Base-by-base conservation (phyloP, 2,329 filamentous ascomycete genomes). In the Pseudocercospora cruenta region DNA sequence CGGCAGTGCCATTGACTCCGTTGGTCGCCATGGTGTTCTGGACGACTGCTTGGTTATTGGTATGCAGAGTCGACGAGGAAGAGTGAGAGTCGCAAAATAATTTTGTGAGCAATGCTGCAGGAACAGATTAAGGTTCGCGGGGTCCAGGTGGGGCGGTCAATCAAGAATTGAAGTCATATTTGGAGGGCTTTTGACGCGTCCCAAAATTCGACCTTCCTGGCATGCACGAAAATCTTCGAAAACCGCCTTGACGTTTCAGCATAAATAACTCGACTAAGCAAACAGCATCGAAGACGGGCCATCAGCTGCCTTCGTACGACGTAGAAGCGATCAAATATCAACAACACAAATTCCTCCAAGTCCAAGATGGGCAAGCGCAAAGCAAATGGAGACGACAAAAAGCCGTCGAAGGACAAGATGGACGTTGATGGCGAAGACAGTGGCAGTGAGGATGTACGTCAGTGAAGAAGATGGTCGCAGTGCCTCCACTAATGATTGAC, bases 361-460 rank as follows among this genome's bases (percentile, higher is more conserved):
- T 67, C 2, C 70, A 81, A 66, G 65, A 85, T 85, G 84, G 81
- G 77, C 21, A 86, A 86, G 72, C 79, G 83, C 71, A 85, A 85
- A 73, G 80, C 82, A 62, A 74, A 78, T 66, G 80, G 81, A 70
- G 81, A 83, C 66, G 80, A 79, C 60, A 81, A 83, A 70, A 76
- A 79, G 24, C 80, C 83, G 74, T 76, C 76, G 19, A 79, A 80
- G 61, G 78, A 76, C 47, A 78, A 80, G 71, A 80, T 81, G 70
- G 77, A 78, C 28, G 72, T 77, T 47, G 74, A 76, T 51, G 75
- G 71, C 66, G 74, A 78, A 21, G 76, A 77, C 33, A 75, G 72
- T 66, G 71, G 70, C 63, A 72, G 67, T 62, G 76, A 77, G 51
- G 74, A 77, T 63, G 77, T 75, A 76, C 59, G 74, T 73, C 65